phyloP scores from a whole-genome alignment of 345 rosid genomes.

The Brassica incana region DNA sequence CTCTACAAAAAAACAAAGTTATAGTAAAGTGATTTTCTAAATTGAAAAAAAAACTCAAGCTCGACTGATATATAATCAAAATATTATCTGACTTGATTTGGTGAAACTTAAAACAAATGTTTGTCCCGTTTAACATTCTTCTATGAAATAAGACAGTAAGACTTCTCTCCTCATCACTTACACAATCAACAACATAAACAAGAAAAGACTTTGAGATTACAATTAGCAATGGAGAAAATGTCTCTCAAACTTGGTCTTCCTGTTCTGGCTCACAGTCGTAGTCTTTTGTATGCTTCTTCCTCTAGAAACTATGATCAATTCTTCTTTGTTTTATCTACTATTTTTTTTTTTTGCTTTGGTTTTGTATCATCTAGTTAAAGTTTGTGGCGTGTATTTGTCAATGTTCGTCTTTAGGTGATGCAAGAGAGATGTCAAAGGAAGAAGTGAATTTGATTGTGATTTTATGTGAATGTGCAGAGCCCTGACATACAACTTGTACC shows the following conservation, averaged over 20 bases:
- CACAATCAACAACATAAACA: constrained; percentile 10
- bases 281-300: constrained; percentile 10
- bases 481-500: too few species aligned
- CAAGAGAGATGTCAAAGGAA: constrained; percentile 28
- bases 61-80: neutral
- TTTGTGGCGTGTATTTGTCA: constrained; percentile 15
- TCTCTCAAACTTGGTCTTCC: constrained; percentile 30
- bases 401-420: constrained; percentile 18
- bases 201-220: neutral
- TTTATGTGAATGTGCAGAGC: too few species aligned
- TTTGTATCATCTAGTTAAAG: neutral
- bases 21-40: neutral
- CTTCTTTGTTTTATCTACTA: neutral
- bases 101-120: neutral
- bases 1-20: neutral
- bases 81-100: neutral
- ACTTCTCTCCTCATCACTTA: neutral
- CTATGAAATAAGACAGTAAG: neutral
- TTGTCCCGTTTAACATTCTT: neutral
- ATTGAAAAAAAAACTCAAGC: too few species aligned
- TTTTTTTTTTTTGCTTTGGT: neutral
- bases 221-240: constrained; percentile 28
- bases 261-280: constrained; percentile 21
- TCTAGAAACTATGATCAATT: neutral
- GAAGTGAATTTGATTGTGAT: too few species aligned